Percentiles rank a stretch among this genome's conserved stretches.
Evolutionary conservation across 176 grass and related monocot genomes (phyloP).

Genomic region (Carex scoparia): DNA sequence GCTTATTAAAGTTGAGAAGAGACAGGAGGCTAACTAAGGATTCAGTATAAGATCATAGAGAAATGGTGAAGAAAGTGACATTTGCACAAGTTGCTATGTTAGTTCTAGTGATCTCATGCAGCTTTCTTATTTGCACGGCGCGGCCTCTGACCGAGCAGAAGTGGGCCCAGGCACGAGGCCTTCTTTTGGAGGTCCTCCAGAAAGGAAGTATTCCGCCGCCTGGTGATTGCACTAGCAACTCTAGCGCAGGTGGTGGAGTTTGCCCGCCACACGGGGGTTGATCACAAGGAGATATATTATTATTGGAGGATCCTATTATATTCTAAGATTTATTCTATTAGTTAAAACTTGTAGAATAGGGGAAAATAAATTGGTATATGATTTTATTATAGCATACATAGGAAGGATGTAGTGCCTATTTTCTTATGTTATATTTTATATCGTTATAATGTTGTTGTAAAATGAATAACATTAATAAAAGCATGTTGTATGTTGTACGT

Average conservation of each 20-base stretch:
- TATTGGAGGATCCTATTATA: background rate
- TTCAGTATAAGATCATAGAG: background rate
- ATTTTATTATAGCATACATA: background rate
- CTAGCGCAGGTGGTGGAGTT: background rate
- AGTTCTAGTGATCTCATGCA: conserved; percentile 6
- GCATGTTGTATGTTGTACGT: too few relatives aligned
- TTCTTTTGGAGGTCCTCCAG: background rate
- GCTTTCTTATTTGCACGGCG: background rate
- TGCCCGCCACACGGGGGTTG: background rate
- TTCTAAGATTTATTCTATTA: background rate
- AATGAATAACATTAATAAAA: too few relatives aligned
- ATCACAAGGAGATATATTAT: background rate
- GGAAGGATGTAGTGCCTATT: too few relatives aligned
- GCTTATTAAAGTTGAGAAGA: background rate
- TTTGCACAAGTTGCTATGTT: conserved; percentile 5
- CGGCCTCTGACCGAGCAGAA: conserved; percentile 9
- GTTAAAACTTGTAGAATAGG: background rate
- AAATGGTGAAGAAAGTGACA: conserved; percentile 20
- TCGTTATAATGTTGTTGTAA: too few relatives aligned
- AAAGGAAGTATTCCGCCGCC: background rate
- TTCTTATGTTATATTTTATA: too few relatives aligned
- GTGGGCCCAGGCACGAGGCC: background rate
- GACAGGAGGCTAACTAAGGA: background rate
- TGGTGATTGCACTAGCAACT: background rate
- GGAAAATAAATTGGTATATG: background rate